phyloP scores from a whole-genome alignment of 2,329 filamentous ascomycete species.

The Paraphoma chrysanthemicola region DNA sequence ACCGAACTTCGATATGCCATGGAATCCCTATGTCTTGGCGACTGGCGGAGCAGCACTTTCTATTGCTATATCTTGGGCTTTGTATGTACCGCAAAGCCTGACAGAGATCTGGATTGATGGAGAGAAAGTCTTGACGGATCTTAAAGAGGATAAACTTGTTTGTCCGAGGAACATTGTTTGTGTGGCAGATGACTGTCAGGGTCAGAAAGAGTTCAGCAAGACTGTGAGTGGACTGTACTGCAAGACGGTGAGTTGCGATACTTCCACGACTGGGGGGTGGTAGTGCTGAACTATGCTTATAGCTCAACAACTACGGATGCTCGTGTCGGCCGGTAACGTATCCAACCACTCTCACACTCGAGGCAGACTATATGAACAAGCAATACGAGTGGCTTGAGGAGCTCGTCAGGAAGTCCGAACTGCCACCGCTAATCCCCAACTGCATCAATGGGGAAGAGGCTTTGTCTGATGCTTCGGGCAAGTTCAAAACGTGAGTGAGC shows the following conservation, averaged over 20 bases:
- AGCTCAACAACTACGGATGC: neutral
- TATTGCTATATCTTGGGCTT: conserved; percentile 4
- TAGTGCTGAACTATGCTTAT: neutral
- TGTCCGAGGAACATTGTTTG: conserved; percentile 20
- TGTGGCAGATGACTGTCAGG: conserved; percentile 10
- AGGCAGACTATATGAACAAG: conserved; percentile 2
- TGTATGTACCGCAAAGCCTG: conserved; percentile 1
- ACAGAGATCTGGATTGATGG: conserved; percentile 9
- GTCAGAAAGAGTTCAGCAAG: conserved; percentile 1
- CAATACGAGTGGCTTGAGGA: conserved; percentile 6
- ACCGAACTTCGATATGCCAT: neutral
- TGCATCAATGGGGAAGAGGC: neutral
- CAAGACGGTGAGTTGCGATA: neutral
- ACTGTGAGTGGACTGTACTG: neutral
- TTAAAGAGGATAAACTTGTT: conserved; percentile 13
- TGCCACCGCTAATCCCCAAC: neutral
- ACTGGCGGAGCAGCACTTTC: neutral
- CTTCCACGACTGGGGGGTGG: neutral
- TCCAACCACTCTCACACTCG: neutral
- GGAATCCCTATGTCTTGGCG: neutral
- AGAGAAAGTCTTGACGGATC: neutral
- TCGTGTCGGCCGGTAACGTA: neutral
- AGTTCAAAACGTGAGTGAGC: no score
- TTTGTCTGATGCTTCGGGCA: neutral
- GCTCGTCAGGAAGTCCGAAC: neutral